phyloP scores from a whole-genome alignment of 2,329 filamentous ascomycete genomes.

The Colletotrichum musicola region DNA sequence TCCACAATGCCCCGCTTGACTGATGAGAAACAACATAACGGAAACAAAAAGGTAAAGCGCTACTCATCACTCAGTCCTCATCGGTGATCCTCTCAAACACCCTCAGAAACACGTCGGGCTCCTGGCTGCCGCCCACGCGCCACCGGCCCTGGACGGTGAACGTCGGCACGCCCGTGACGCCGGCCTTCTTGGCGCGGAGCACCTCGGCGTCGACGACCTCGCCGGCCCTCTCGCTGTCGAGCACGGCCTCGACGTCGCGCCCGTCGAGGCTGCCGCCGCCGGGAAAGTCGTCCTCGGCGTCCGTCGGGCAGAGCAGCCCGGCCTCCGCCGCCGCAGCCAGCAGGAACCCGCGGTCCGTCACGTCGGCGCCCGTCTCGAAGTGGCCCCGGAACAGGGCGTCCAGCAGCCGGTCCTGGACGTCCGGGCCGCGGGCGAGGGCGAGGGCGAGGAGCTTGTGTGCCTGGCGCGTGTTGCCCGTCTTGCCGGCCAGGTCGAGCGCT shows the following conservation, averaged over 20 bases:
- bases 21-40: not conserved
- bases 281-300: too few relatives aligned
- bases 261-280: conserved; percentile 25
- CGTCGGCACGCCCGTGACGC: conserved; percentile 77
- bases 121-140: conserved; percentile 79
- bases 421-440: conserved; percentile 46
- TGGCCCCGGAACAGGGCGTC: conserved; percentile 56
- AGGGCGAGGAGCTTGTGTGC: conserved; percentile 63
- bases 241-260: conserved; percentile 34
- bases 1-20: conserved; percentile 3
- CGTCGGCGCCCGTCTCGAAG: conserved; percentile 57
- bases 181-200: conserved; percentile 45
- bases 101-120: conserved; percentile 72
- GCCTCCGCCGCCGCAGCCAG: conserved; percentile 49
- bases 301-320: conserved; percentile 42
- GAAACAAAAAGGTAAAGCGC: not conserved
- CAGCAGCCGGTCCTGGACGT: conserved; percentile 55
- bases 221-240: conserved; percentile 46
- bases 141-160: conserved; percentile 78
- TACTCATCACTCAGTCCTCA: conserved; percentile 19
- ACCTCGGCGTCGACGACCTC: conserved; percentile 49
- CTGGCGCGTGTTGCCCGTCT: conserved; percentile 58
- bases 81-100: conserved; percentile 71
- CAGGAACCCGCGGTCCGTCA: conserved; percentile 56
- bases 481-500: conserved; percentile 52